Evolutionary conservation across 179 eudicot species (phyloP), one percentile per base, ranked within the genome.

Genomic region (Patellifolia procumbens): DNA sequence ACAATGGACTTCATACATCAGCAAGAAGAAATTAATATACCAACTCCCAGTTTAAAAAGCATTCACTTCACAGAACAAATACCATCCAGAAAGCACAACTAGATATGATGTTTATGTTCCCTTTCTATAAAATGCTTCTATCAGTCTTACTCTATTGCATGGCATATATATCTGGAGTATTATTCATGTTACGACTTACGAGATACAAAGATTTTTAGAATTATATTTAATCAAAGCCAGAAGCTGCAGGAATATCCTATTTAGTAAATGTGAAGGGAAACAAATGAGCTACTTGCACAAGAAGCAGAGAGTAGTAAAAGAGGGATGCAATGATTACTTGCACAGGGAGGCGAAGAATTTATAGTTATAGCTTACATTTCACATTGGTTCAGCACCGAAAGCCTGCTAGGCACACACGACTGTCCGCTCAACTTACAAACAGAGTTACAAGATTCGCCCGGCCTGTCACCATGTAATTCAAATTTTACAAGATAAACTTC

Each of bases 371-470:
- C 94, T 90, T 89, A 94, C 98, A 88, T 78, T 83, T 89, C 89
- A 81, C 99, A 96, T 59, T 90, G 86, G 81, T 91, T 93, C 73
- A 96, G 97, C 45, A 90, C 73, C 63, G 71, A 48, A 42, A 96
- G 87, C 87, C 92, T 91, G 92, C 89, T 88, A 72, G 91, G 86
- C 29, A 96, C 92, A 70, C 99, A 96, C 46, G 96, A 90, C 78
- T 87, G 86, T 74, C 94, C 94, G 49, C 79, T 83, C 73, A 82
- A 84, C 87, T 93, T 93, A 86, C 99, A 96, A 71, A 80, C 92
- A 46, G 89, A 85, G 79, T 91, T 89, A 61, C 99, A 96, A 16
- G 99, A 96, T 81, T 93, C 96, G 61, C 97, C 98, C 86, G 90
- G 98, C 89, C 98, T 94, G 84, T 74, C 42, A 70, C 68, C 76